Percentiles rank a stretch among this genome's conserved stretches.
phyloP scores from a whole-genome alignment of 2,329 filamentous ascomycete species.

The Hymenoscyphus fraxineus region DNA sequence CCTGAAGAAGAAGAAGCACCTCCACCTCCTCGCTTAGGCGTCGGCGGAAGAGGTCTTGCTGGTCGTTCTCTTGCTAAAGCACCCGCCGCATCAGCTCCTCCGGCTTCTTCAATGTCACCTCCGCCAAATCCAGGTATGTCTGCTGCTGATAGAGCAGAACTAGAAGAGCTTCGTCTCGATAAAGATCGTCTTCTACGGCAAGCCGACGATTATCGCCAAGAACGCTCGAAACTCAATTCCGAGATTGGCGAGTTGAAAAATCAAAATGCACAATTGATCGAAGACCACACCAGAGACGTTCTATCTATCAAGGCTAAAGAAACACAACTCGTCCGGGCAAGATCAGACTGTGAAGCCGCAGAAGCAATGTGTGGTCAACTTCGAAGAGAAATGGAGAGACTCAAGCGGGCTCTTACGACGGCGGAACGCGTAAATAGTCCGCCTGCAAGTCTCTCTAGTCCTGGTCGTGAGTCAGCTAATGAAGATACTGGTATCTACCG shows the following conservation, averaged over 20 bases:
- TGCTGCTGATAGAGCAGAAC: slow-evolving; percentile 81
- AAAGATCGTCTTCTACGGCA: slow-evolving; percentile 74
- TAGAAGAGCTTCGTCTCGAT: slow-evolving; percentile 81
- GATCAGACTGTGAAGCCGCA: slow-evolving; percentile 83
- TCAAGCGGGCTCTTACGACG: slow-evolving; percentile 79
- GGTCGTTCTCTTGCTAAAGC: slow-evolving; percentile 77
- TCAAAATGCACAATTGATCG: slow-evolving; percentile 92
- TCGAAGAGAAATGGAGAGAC: slow-evolving; percentile 80
- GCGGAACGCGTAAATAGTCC: slow-evolving; percentile 49
- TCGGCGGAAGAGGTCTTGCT: slow-evolving; percentile 65
- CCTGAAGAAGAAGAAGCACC: slow-evolving; percentile 41
- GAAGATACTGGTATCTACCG: slow-evolving; percentile 61
- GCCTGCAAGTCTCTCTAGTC: slow-evolving; percentile 34
- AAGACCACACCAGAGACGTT: slow-evolving; percentile 93
- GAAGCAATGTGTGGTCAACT: slow-evolving; percentile 83
- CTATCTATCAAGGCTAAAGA: slow-evolving; percentile 98
- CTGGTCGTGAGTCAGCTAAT: slow-evolving; percentile 45
- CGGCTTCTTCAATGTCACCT: slow-evolving; percentile 51
- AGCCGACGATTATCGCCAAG: slow-evolving; percentile 76
- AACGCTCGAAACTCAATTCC: slow-evolving; percentile 75
- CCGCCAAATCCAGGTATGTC: slow-evolving; percentile 64
- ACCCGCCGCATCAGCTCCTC: slow-evolving; percentile 46
- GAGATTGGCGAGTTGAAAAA: slow-evolving; percentile 94
- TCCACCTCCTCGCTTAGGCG: slow-evolving; percentile 30
- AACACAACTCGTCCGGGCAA: slow-evolving; percentile 87